Evolutionary conservation across 2,329 filamentous ascomycete genomes (phyloP).

Genomic region (Ophiostoma montium): DNA sequence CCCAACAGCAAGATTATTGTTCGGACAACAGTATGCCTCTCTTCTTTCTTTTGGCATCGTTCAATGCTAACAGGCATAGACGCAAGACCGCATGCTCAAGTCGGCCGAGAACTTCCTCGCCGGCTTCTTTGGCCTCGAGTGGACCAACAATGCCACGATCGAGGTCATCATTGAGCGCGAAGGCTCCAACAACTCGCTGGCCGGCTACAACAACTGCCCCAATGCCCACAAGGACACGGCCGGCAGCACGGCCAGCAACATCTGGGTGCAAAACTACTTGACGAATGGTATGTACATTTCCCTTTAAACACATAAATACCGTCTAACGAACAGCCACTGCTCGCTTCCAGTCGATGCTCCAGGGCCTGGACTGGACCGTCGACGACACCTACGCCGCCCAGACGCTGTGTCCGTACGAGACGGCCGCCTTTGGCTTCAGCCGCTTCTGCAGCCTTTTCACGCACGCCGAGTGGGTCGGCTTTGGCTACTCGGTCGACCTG

Average conservation of each 20-base stretch:
- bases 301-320: background rate
- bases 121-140: slow-evolving; percentile 65
- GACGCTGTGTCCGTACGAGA: slow-evolving; percentile 64
- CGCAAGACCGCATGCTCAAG: slow-evolving; percentile 65
- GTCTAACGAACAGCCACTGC: slow-evolving; percentile 33
- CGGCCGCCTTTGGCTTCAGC: slow-evolving; percentile 61
- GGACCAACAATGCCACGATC: slow-evolving; percentile 58
- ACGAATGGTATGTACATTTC: slow-evolving; percentile 31
- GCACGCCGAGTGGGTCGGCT: slow-evolving; percentile 59
- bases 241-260: slow-evolving; percentile 36
- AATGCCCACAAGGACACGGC: slow-evolving; percentile 39
- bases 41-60: background rate
- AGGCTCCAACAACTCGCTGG: slow-evolving; percentile 56
- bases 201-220: slow-evolving; percentile 52
- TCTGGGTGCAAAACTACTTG: slow-evolving; percentile 54
- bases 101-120: slow-evolving; percentile 66
- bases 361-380: slow-evolving; percentile 48
- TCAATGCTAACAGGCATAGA: slow-evolving; percentile 21
- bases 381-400: slow-evolving; percentile 54
- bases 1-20: slow-evolving; percentile 59
- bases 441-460: slow-evolving; percentile 63
- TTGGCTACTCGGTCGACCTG: slow-evolving; percentile 58
- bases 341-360: slow-evolving; percentile 41
- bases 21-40: slow-evolving; percentile 42
- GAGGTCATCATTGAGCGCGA: slow-evolving; percentile 53